phyloP scores from a whole-genome alignment of 1,139 yeast species.

The Suhomyces bribrorum region DNA sequence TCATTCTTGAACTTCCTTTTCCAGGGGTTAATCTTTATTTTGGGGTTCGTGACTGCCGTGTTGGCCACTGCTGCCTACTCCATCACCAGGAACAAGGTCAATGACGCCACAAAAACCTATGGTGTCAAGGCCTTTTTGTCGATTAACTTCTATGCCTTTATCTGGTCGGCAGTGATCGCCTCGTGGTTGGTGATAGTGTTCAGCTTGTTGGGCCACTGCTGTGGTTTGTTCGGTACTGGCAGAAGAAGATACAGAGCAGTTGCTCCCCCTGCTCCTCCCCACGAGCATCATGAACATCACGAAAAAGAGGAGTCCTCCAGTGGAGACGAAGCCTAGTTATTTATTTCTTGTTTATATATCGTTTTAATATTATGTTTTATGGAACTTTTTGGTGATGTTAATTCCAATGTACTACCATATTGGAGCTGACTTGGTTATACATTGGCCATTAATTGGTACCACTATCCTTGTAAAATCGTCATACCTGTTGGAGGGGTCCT shows the following conservation, averaged over 20 bases:
- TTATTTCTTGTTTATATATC: conserved; percentile 5
- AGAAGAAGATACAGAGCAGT: conserved; percentile 33
- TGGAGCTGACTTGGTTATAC: too few relatives aligned
- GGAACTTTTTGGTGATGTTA: too few relatives aligned
- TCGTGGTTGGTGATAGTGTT: conserved; percentile 36
- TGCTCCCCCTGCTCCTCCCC: conserved; percentile 13
- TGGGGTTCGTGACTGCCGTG: conserved; percentile 36
- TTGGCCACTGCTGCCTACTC: conserved; percentile 37
- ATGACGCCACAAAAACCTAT: conserved; percentile 29
- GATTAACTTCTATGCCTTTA: conserved; percentile 42
- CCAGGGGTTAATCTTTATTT: conserved; percentile 32
- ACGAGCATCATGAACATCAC: conserved; percentile 24
- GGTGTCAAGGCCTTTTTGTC: conserved; percentile 44
- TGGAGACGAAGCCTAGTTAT: conserved; percentile 5
- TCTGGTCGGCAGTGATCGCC: conserved; percentile 45
- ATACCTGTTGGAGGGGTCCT: too few relatives aligned
- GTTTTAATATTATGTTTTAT: neutral
- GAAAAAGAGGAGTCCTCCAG: conserved; percentile 11
- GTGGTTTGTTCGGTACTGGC: conserved; percentile 41
- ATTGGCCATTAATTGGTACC: too few relatives aligned
- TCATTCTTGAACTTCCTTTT: conserved; percentile 43
- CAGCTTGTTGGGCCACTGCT: conserved; percentile 46
- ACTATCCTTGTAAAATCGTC: too few relatives aligned
- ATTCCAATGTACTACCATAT: too few relatives aligned
- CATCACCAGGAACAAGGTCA: conserved; percentile 33